These are phyloP conservation scores for Pigoraptor vietnamica DNA, from an alignment of 78 protist species.

Conservation along the genomic window DNA sequence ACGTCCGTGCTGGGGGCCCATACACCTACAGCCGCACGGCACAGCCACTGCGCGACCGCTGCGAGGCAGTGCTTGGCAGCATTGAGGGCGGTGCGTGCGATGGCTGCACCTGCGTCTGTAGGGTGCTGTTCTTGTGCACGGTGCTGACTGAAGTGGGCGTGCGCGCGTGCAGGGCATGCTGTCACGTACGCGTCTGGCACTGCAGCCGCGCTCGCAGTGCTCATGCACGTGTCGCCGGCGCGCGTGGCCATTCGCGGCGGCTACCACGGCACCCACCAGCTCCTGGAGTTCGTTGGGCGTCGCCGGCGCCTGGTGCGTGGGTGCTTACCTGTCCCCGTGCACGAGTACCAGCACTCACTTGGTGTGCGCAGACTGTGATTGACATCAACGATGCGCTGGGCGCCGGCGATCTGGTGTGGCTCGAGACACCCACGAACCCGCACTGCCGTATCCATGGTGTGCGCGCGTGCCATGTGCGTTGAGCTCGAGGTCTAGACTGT, in stretches of 20 bases:
- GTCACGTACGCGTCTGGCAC: neutral
- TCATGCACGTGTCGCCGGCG: neutral
- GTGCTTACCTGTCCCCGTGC: too few species aligned
- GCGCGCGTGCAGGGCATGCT: neutral
- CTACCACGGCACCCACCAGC: neutral
- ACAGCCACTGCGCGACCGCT: neutral
- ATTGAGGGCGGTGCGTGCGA: neutral
- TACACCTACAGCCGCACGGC: neutral
- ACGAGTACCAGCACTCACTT: too few species aligned
- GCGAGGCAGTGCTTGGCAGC: neutral
- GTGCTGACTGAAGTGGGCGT: too few species aligned
- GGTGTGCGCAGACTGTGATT: neutral
- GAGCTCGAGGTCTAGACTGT: too few species aligned
- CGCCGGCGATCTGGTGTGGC: neutral
- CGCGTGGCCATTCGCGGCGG: neutral
- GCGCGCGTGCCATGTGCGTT: neutral
- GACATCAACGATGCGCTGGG: neutral
- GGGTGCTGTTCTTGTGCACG: too few species aligned
- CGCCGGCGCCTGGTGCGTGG: neutral
- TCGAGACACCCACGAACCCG: constrained; percentile 4
- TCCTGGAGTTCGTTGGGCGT: neutral
- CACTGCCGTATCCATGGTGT: neutral
- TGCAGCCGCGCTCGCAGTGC: neutral
- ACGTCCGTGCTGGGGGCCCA: neutral
- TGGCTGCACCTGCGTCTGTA: too few species aligned